Percentiles rank a stretch among this genome's conserved stretches.
These are phyloP conservation scores for Lathyrus tuberosus DNA, from an alignment of 306 rosid genomes.

Conservation along the genomic window DNA sequence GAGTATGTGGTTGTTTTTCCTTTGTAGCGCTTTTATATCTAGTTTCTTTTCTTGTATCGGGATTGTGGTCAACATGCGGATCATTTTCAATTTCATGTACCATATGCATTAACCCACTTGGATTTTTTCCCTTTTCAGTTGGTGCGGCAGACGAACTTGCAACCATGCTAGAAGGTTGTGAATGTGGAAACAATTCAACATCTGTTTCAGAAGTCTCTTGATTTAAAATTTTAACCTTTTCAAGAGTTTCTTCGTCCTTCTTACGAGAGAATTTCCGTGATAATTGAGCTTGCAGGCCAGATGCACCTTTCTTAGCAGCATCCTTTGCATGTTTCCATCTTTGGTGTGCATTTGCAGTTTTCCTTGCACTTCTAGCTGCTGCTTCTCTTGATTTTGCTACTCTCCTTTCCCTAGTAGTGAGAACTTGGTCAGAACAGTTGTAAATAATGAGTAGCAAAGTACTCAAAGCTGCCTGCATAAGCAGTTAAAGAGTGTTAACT, in stretches of 20 bases:
- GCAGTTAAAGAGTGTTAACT: conserved; percentile 51
- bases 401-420: conserved; percentile 83
- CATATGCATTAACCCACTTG: conserved; percentile 51
- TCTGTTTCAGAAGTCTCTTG: conserved; percentile 47
- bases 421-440: conserved; percentile 97
- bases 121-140: conserved; percentile 49
- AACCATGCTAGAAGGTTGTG: conserved; percentile 49
- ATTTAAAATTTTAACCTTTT: conserved; percentile 58
- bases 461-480: conserved; percentile 91
- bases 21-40: conserved; percentile 42
- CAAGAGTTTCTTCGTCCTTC: conserved; percentile 46
- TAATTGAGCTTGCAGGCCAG: conserved; percentile 81
- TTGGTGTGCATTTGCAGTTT: conserved; percentile 73
- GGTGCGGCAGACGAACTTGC: conserved; percentile 45
- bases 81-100: conserved; percentile 68
- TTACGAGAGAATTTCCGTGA: conserved; percentile 67
- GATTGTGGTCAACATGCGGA: conserved; percentile 49
- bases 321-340: conserved; percentile 83
- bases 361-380: conserved; percentile 87
- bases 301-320: conserved; percentile 79
- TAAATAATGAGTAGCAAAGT: conserved; percentile 89
- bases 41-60: conserved; percentile 45
- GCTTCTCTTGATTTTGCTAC: conserved; percentile 81
- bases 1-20: conserved; percentile 64
- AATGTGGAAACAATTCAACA: conserved; percentile 41